Evolutionary conservation across 352 stramenopile genomes (phyloP).

Genomic region (Phytophthora sp.): DNA sequence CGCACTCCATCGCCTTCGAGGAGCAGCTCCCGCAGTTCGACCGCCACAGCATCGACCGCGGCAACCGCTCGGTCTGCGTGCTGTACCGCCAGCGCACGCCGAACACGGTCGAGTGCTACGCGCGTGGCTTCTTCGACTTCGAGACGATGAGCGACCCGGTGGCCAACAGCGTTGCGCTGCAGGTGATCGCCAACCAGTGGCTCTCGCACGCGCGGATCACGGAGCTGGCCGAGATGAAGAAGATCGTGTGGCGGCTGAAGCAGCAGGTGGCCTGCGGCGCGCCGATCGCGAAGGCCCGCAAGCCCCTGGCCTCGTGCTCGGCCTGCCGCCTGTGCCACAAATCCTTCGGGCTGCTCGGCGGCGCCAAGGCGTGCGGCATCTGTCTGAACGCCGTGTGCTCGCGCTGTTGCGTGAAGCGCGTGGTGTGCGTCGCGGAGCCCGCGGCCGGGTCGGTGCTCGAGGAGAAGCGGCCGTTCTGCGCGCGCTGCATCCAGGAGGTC

Average conservation of each 20-base stretch:
- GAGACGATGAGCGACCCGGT: constrained; percentile 33
- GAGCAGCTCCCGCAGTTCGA: constrained; percentile 38
- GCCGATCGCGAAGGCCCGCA: constrained; percentile 5
- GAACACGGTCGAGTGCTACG: constrained; percentile 50
- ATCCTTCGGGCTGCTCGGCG: constrained; percentile 11
- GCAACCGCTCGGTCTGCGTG: constrained; percentile 50
- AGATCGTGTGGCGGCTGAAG: constrained; percentile 46
- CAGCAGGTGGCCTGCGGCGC: constrained; percentile 17
- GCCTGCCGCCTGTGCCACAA: constrained; percentile 28
- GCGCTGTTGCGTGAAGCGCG: constrained; percentile 36
- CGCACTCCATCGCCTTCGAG: constrained; percentile 47
- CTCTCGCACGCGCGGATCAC: constrained; percentile 37
- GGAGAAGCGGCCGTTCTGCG: constrained; percentile 26
- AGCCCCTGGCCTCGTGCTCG: constrained; percentile 14
- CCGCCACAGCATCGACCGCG: constrained; percentile 39
- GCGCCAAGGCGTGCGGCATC: constrained; percentile 22
- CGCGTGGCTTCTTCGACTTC: constrained; percentile 49
- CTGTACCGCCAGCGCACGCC: constrained; percentile 43
- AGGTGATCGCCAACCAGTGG: constrained; percentile 38
- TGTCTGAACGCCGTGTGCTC: constrained; percentile 27
- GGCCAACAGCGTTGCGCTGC: constrained; percentile 35
- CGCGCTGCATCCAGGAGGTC: constrained; percentile 18
- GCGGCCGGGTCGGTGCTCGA: constrained; percentile 4
- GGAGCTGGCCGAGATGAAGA: constrained; percentile 58
- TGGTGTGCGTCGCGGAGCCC: constrained; percentile 6